These are phyloP conservation scores for Ascodesmis nigricans DNA, from an alignment of 495 filamentous ascomycete species.

Conservation along the genomic window DNA sequence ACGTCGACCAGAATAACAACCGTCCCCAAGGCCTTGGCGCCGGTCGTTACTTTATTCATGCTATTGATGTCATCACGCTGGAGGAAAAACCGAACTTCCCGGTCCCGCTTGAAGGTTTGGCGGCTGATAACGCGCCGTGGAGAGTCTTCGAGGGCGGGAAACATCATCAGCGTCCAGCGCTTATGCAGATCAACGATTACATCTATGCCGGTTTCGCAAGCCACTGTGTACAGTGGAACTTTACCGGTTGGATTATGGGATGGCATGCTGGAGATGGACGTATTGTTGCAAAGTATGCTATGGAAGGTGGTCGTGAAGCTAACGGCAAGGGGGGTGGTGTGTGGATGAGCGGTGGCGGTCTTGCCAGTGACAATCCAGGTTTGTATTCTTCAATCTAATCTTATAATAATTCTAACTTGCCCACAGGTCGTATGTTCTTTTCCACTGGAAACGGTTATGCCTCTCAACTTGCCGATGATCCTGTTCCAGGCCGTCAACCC, in stretches of 20 bases:
- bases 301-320: conserved; percentile 22
- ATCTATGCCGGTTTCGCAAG: conserved; percentile 28
- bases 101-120: conserved; percentile 23
- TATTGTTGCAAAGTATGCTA: conserved; percentile 24
- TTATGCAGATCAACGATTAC: conserved; percentile 25
- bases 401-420: too few relatives aligned
- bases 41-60: conserved; percentile 25
- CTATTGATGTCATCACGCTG: conserved; percentile 24
- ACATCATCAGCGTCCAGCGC: conserved; percentile 25
- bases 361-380: conserved; percentile 23
- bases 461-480: conserved; percentile 20
- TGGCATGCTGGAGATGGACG: conserved; percentile 27
- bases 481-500: conserved; percentile 21
- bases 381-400: too few relatives aligned
- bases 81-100: conserved; percentile 24
- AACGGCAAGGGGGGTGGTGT: conserved; percentile 20
- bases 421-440: too few relatives aligned
- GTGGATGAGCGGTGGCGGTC: conserved; percentile 23
- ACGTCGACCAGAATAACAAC: conserved; percentile 19
- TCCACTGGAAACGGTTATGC: conserved; percentile 23
- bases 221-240: conserved; percentile 30
- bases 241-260: conserved; percentile 28
- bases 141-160: conserved; percentile 27
- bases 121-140: conserved; percentile 26
- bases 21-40: conserved; percentile 18